Percentiles rank a stretch among this genome's conserved stretches.
Conservation (phyloP, 2,329 filamentous ascomycete genomes). For the Aspergillus jensenii region DNA sequence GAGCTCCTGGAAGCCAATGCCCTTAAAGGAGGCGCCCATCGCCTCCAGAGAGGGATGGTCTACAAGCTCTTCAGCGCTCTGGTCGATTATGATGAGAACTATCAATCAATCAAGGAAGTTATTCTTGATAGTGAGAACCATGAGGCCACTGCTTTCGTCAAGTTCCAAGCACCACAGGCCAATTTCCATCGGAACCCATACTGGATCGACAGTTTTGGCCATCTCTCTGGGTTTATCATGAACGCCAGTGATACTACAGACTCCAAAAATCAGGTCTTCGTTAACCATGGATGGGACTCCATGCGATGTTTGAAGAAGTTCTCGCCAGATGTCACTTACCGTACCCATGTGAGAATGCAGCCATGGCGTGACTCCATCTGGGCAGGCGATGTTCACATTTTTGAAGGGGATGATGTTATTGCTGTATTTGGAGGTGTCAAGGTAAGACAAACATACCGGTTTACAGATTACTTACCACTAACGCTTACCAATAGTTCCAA, state of each 20-base stretch:
- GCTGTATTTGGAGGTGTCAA: constrained; percentile 52
- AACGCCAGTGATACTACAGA: constrained; percentile 61
- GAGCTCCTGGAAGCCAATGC: constrained; percentile 61
- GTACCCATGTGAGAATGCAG: constrained; percentile 64
- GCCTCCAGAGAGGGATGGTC: constrained; percentile 71
- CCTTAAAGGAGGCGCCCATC: constrained; percentile 65
- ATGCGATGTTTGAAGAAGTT: constrained; percentile 58
- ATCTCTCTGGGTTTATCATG: constrained; percentile 61
- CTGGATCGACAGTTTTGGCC: constrained; percentile 60
- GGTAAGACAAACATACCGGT: constrained; percentile 17
- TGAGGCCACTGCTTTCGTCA: constrained; percentile 56
- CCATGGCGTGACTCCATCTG: constrained; percentile 52
- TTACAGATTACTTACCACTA: constrained; percentile 10
- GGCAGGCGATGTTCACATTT: constrained; percentile 61
- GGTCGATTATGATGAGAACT: constrained; percentile 58
- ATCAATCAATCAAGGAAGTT: constrained; percentile 59
- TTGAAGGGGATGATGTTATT: constrained; percentile 59
- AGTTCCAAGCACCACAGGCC: constrained; percentile 56
- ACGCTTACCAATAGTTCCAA: constrained; percentile 36
- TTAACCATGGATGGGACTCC: constrained; percentile 63
- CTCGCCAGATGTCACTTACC: constrained; percentile 54
- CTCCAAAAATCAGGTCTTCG: constrained; percentile 60
- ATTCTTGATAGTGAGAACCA: constrained; percentile 57
- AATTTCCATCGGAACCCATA: constrained; percentile 60
- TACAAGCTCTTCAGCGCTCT: constrained; percentile 70